A percentile compares a stretch with the other conserved stretches of the same genome.
These are phyloP conservation scores for Phycomyces nitens DNA, from an alignment of 192 early-diverging fungal genomes.

Conservation along the genomic window DNA sequence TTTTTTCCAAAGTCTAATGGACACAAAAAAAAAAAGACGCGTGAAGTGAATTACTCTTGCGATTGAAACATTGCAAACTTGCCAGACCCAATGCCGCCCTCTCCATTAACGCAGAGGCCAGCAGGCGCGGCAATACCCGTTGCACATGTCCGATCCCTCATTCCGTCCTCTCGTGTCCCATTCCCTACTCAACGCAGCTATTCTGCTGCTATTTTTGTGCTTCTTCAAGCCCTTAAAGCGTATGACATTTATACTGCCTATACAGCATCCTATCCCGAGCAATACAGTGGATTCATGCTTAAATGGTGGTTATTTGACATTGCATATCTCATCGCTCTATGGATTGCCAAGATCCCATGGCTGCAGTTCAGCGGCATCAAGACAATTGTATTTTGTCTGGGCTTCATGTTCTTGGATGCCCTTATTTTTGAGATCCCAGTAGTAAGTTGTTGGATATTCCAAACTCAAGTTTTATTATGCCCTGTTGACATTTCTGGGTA, in stretches of 20 bases:
- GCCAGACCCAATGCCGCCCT: not conserved
- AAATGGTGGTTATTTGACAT: constrained; percentile 42
- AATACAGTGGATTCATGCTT: constrained; percentile 34
- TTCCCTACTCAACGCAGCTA: constrained; percentile 41
- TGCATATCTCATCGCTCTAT: constrained; percentile 33
- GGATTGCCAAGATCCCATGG: constrained; percentile 47
- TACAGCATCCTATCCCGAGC: constrained; percentile 32
- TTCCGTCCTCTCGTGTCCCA: constrained; percentile 18
- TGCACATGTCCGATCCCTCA: constrained; percentile 24
- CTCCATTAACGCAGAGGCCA: not conserved
- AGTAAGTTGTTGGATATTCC: too few relatives aligned
- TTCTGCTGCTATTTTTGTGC: constrained; percentile 35
- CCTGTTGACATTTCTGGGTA: not conserved
- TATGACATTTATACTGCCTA: constrained; percentile 30
- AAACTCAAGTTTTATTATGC: not conserved
- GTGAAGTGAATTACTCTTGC: too few relatives aligned
- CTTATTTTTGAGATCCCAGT: constrained; percentile 25
- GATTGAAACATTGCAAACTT: too few relatives aligned
- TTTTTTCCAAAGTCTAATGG: too few relatives aligned
- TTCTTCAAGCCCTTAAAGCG: constrained; percentile 39
- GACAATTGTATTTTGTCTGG: constrained; percentile 11
- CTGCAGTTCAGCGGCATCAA: constrained; percentile 41
- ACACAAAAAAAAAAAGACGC: too few relatives aligned
- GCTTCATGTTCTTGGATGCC: constrained; percentile 6
- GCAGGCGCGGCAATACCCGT: not conserved